Base-by-base conservation (phyloP, 2,329 filamentous ascomycete species). In the Calonectria montana region DNA sequence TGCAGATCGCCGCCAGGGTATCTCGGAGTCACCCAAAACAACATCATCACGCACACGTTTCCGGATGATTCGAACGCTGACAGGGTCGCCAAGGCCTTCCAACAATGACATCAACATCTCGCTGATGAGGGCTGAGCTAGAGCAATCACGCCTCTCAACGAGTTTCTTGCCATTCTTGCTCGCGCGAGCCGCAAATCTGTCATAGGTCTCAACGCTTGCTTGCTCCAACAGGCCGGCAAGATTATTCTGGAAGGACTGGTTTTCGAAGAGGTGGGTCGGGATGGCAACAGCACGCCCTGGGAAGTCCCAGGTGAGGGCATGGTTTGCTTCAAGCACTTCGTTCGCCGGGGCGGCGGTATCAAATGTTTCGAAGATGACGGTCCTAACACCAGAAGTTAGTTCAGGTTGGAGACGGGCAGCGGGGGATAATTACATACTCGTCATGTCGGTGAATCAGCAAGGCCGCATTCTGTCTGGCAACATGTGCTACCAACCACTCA, bases 11-110 rank as follows among this genome's bases (percentile, higher is more conserved):
- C 92, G 86, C 92, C 92, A 94, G 0, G 92, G 92, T 1, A 83
- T 82, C 2, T 85, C 81, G 0, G 86, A 84, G 1, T 87, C 80
- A 1, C 82, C 78, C 81, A 89, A 88, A 27, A 85, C 86, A 0
- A 93, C 88, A 29, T 93, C 91, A 63, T 94, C 92, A 1, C 89
- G 86, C 1, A 93, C 86, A 15, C 76, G 86, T 78, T 94, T 94
- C 0, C 84, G 83, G 1, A 93, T 78, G 0, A 85, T 29, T 0
- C 81, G 76, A 0, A 86, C 82, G 2, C 81, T 71, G 1, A 84
- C 70, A 0, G 82, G 78, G 0, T 79, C 72, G 0, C 92, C 92
- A n/a, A 89, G 85, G 0, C 86, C 88, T 75, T 91, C 87, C 0
- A 94, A 82, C 1, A 94, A 79, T 0, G 89, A 86, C 83, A 93